Evolutionary conservation across 164 flowering plant genomes (phyloP).

Genomic region (Piper longum): DNA sequence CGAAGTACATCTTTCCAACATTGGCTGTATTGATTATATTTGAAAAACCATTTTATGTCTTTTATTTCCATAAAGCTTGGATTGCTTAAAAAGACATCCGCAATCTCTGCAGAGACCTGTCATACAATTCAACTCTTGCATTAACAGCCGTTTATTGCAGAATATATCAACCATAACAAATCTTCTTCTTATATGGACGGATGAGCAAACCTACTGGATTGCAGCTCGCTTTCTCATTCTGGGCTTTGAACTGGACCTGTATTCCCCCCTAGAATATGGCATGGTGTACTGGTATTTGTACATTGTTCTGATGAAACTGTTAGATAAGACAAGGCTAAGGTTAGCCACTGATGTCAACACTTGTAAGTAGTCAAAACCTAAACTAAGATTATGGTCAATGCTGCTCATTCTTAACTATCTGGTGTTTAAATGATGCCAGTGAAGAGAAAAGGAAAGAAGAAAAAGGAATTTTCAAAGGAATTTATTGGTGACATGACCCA

Average conservation of each 20-base stretch:
- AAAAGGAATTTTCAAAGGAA: slow-evolving; percentile 50
- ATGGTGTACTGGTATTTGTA: slow-evolving; percentile 96
- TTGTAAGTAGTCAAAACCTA: slow-evolving; percentile 28
- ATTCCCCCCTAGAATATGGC: slow-evolving; percentile 87
- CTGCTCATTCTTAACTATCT: not conserved
- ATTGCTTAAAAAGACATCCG: not conserved
- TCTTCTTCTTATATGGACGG: slow-evolving; percentile 74
- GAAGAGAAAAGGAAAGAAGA: slow-evolving; percentile 74
- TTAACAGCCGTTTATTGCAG: slow-evolving; percentile 29
- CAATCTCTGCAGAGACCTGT: not conserved
- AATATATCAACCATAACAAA: slow-evolving; percentile 37
- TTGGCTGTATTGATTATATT: not conserved
- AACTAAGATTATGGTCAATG: not conserved
- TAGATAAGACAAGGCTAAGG: slow-evolving; percentile 65
- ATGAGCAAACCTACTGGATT: slow-evolving; percentile 94
- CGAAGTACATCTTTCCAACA: too few relatives aligned
- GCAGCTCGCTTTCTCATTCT: slow-evolving; percentile 74
- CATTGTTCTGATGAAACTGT: slow-evolving; percentile 58
- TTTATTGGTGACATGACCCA: slow-evolving; percentile 28
- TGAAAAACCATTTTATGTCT: not conserved
- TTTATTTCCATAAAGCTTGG: not conserved
- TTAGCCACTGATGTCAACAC: slow-evolving; percentile 23
- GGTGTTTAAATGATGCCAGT: slow-evolving; percentile 25
- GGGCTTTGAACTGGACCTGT: slow-evolving; percentile 93
- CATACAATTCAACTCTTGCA: not conserved